Evolutionary conservation across 805 yeast genomes (phyloP).

Genomic region (Candida glaebosa): DNA sequence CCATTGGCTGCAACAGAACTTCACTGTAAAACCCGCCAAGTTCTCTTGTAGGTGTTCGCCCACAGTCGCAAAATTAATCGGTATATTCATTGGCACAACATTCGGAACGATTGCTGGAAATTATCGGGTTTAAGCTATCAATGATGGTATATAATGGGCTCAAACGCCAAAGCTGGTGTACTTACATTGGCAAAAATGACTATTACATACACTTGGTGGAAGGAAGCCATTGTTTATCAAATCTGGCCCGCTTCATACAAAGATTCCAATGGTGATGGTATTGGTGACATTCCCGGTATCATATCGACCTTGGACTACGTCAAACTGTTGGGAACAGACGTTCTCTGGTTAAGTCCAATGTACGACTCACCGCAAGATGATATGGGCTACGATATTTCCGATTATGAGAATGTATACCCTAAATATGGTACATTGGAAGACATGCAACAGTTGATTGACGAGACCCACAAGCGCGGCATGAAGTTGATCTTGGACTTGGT

Average conservation of each 20-base stretch:
- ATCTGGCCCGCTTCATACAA: slow-evolving; percentile 60
- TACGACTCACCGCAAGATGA: slow-evolving; percentile 58
- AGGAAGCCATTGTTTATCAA: slow-evolving; percentile 55
- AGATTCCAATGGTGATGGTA: slow-evolving; percentile 57
- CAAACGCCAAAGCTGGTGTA: not conserved
- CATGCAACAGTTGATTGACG: slow-evolving; percentile 46
- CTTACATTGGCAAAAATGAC: not conserved
- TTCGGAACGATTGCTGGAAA: not conserved
- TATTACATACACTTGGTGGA: slow-evolving; percentile 45
- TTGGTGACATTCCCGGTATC: slow-evolving; percentile 57
- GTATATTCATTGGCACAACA: not conserved
- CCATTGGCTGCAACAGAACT: too few species aligned
- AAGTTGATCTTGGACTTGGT: slow-evolving; percentile 54
- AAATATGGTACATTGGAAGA: slow-evolving; percentile 54
- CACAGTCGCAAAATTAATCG: not conserved
- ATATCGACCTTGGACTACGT: slow-evolving; percentile 49
- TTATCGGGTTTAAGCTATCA: not conserved
- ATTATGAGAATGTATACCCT: slow-evolving; percentile 50
- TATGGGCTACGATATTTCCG: slow-evolving; percentile 60
- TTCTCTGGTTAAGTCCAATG: slow-evolving; percentile 57
- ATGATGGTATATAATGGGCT: not conserved
- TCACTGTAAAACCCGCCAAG: too few species aligned
- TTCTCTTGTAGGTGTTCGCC: not conserved
- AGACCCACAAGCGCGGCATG: slow-evolving; percentile 47
- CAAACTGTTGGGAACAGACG: slow-evolving; percentile 47